phyloP scores from a whole-genome alignment of 2,329 filamentous ascomycete genomes.

The Knufia petricola region DNA sequence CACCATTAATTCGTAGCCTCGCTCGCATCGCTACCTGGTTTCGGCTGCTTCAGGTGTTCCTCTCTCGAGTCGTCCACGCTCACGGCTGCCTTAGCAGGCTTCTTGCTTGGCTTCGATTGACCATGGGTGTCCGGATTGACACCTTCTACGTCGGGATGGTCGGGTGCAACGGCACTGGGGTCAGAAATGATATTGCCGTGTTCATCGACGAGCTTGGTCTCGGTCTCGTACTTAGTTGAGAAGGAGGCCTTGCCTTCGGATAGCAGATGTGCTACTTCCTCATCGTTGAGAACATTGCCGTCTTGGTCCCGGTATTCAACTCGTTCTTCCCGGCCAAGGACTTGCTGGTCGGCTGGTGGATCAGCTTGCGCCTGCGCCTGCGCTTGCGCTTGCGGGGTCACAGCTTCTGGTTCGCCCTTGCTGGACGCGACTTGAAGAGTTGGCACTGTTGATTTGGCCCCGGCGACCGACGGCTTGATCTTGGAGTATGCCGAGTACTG shows the following conservation, averaged over 20 bases:
- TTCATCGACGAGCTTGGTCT: constrained; percentile 71
- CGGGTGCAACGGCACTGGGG: constrained; percentile 35
- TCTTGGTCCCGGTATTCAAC: constrained; percentile 92
- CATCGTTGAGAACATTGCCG: constrained; percentile 75
- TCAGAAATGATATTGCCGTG: constrained; percentile 64
- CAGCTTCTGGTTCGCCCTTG: constrained; percentile 22
- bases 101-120: constrained; percentile 30
- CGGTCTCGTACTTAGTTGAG: constrained; percentile 91
- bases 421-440: constrained; percentile 13
- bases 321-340: constrained; percentile 58
- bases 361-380: too few relatives aligned
- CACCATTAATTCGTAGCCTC: constrained; percentile 34
- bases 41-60: constrained; percentile 30
- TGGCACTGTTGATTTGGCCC: constrained; percentile 17
- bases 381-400: constrained; percentile 32
- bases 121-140: constrained; percentile 46
- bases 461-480: constrained; percentile 20
- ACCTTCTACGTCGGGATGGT: constrained; percentile 49
- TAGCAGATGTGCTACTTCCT: constrained; percentile 66
- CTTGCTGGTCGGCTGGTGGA: constrained; percentile 22
- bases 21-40: constrained; percentile 39
- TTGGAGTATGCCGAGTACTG: constrained; percentile 27
- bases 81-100: constrained; percentile 27
- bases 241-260: constrained; percentile 84
- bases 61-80: constrained; percentile 29